Evolutionary conservation across 2,329 filamentous ascomycete genomes (phyloP), one percentile per base, ranked within the genome.

Genomic region (Kalmusia sp.): DNA sequence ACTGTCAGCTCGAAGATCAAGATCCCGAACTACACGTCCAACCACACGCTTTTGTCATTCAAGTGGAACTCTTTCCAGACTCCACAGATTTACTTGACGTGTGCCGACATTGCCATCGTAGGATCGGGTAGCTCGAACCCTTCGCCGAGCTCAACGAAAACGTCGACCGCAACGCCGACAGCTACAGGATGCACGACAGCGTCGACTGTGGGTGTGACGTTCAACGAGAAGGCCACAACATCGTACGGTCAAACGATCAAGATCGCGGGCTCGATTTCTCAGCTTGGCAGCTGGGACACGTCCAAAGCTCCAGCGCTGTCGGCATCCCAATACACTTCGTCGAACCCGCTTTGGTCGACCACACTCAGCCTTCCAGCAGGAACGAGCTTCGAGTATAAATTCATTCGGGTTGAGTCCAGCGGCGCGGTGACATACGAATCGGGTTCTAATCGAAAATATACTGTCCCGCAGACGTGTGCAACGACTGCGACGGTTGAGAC

Each of bases 231-330:
- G 54, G 79, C 77, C 1, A 73, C 71, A 0, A 83, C 80, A 0
- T 76, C 77, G 44, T 77, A 70, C 47, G 80, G 80, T 7, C 79
- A 82, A 65, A 81, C 79, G 24, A 56, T 83, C 21, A 79, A 78
- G 48, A 63, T 82, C 4, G 67, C 70, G 0, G 80, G 80, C 24
- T 77, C 75, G 40, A 72, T 75, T 3, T 50, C 71, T 0, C 75
- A 78, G 38, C 65, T 82, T 1, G 80, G 80, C 2, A 65, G 55
- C 19, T 82, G 80, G 79, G 67, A 78, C 24, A 58, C 78, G 3
- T 68, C 65, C 3, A 64, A 66, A 41, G 75, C 75, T 5, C 70
- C 73, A 58, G 72, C 74, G 4, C 64, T 83, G 22, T 69, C 71
- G 30, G 75, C 79, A 0, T 66, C 68, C 4, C 67, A 71, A 31